Evolutionary conservation across 441 rosid genomes (phyloP).

Genomic region (Macaranga tanarius): DNA sequence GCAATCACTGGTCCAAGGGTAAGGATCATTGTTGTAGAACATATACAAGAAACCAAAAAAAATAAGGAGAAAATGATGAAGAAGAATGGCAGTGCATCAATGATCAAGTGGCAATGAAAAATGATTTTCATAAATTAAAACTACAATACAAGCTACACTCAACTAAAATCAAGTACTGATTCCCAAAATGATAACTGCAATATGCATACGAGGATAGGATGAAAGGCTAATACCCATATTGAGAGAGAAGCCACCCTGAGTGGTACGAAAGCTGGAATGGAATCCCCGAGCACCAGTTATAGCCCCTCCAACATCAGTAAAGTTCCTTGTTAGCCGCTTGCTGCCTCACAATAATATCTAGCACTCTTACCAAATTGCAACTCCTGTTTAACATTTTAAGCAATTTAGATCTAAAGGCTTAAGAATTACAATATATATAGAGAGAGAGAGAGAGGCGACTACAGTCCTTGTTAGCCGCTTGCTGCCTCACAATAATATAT

Average conservation of each 20-base stretch:
- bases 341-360: no score
- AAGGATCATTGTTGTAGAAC: slow-evolving; percentile 76
- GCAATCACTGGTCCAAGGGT: slow-evolving; percentile 75
- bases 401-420: slow-evolving; percentile 23
- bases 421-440: background rate
- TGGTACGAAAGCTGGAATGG: slow-evolving; percentile 85
- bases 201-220: background rate
- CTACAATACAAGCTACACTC: slow-evolving; percentile 7
- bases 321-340: slow-evolving; percentile 64
- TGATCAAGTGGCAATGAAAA: slow-evolving; percentile 4
- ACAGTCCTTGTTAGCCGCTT: no score
- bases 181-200: slow-evolving; percentile 14
- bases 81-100: slow-evolving; percentile 9
- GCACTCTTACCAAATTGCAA: slow-evolving; percentile 86
- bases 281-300: slow-evolving; percentile 65
- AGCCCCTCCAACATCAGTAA: slow-evolving; percentile 70
- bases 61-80: background rate
- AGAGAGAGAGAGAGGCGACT: background rate
- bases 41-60: slow-evolving; percentile 39
- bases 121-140: background rate
- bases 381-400: slow-evolving; percentile 45
- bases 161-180: background rate
- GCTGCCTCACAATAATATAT: no score
- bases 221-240: slow-evolving; percentile 56
- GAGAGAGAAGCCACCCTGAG: slow-evolving; percentile 79